These are phyloP conservation scores for Mixia osmundae DNA, from an alignment of 1,284 basidiomycete species.

Conservation along the genomic window DNA sequence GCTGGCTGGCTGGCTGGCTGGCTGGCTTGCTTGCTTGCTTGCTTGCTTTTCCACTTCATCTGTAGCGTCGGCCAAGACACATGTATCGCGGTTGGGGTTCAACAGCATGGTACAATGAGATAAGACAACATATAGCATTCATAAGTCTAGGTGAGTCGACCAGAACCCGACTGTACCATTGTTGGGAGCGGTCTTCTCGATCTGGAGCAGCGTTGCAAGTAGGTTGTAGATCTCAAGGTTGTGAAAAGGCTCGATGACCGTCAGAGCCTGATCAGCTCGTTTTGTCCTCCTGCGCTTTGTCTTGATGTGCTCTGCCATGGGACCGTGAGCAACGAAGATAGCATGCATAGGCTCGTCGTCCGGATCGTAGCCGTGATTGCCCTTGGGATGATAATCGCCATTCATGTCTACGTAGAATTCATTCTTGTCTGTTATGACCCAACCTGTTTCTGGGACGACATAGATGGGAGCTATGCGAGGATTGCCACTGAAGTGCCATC, in stretches of 20 bases:
- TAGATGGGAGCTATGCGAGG: conserved; percentile 63
- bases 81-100: too few species aligned
- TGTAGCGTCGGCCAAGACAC: too few species aligned
- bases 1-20: too few species aligned
- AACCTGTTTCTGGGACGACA: conserved; percentile 47
- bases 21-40: too few species aligned
- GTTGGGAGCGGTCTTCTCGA: too few species aligned
- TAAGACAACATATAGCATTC: too few species aligned
- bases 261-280: conserved; percentile 34
- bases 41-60: too few species aligned
- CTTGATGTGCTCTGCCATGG: conserved; percentile 47
- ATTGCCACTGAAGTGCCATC: conserved; percentile 47
- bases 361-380: conserved; percentile 67
- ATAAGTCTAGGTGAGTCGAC: too few species aligned
- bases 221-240: conserved; percentile 71
- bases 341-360: conserved; percentile 51
- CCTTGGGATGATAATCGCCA: conserved; percentile 31
- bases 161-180: too few species aligned
- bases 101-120: too few species aligned
- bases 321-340: conserved; percentile 70
- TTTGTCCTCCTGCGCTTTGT: conserved; percentile 24
- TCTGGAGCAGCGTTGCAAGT: conserved; percentile 44
- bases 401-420: conserved; percentile 27
- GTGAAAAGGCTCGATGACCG: conserved; percentile 50
- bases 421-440: conserved; percentile 35